Evolutionary conservation across 177 flowering plant species (phyloP).

Genomic region (Vitis hybrid): DNA sequence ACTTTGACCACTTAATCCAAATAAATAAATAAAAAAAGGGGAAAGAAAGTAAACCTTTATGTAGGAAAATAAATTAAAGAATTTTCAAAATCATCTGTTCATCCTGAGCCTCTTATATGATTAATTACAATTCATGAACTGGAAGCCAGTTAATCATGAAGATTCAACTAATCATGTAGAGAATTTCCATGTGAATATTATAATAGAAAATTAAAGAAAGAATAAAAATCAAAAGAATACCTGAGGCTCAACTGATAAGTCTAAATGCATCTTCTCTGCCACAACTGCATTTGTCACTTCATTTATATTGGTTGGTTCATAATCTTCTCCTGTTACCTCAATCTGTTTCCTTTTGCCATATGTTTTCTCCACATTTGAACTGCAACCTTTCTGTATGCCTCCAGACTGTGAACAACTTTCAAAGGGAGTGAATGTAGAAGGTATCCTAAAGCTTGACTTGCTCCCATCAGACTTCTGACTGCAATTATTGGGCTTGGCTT

Average conservation of each 20-base stretch:
- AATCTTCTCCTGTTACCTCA: conserved; percentile 6
- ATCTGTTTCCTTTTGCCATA: conserved; percentile 17
- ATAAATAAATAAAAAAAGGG: no score
- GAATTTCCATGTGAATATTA: neutral
- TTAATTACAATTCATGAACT: no score
- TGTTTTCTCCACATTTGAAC: conserved; percentile 6
- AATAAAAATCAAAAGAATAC: conserved; percentile 20
- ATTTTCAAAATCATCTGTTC: no score
- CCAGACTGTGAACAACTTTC: conserved; percentile 20
- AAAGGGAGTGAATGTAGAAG: conserved; percentile 16
- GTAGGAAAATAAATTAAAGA: no score
- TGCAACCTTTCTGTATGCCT: conserved; percentile 14
- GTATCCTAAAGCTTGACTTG: conserved; percentile 11
- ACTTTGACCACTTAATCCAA: no score
- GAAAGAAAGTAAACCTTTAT: no score
- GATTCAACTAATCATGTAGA: neutral
- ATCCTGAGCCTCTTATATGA: no score
- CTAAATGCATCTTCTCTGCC: conserved; percentile 17
- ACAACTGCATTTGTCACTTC: conserved; percentile 13
- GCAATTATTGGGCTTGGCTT: conserved; percentile 31
- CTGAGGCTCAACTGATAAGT: conserved; percentile 24
- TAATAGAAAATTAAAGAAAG: neutral
- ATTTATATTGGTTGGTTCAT: conserved; percentile 1
- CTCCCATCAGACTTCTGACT: conserved; percentile 29
- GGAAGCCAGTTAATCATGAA: neutral